Percentiles rank a stretch among this genome's conserved stretches.
phyloP scores from a whole-genome alignment of 1,284 basidiomycete genomes.

The Grifola frondosa region DNA sequence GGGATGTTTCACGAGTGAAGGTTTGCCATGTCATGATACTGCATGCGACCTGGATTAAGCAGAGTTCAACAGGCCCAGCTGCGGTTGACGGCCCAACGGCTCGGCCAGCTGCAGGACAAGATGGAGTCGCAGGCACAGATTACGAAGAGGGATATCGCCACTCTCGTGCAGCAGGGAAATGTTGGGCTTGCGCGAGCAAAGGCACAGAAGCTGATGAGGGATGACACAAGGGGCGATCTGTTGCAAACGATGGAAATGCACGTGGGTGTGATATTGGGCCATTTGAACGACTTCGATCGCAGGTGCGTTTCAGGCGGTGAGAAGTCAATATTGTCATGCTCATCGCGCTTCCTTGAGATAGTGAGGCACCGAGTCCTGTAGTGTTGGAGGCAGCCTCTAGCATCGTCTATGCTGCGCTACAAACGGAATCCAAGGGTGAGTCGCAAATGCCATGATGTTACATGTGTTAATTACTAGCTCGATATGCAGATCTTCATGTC shows the following conservation, averaged over 20 bases:
- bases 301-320: conserved; percentile 35
- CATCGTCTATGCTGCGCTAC: conserved; percentile 61
- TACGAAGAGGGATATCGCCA: conserved; percentile 64
- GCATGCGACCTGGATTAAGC: not conserved
- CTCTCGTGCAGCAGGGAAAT: conserved; percentile 58
- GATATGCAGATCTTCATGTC: conserved; percentile 51
- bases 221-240: conserved; percentile 60
- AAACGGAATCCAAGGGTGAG: conserved; percentile 58
- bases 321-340: not conserved
- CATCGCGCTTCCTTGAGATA: conserved; percentile 17
- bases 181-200: conserved; percentile 64
- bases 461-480: not conserved
- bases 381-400: conserved; percentile 65
- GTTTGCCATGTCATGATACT: conserved; percentile 34
- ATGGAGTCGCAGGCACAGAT: conserved; percentile 63
- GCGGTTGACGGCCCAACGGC: conserved; percentile 57
- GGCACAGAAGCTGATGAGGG: conserved; percentile 62
- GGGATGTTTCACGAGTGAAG: conserved; percentile 50
- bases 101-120: conserved; percentile 68
- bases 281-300: conserved; percentile 54
- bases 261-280: conserved; percentile 58
- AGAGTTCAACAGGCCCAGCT: conserved; percentile 51
- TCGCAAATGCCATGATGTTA: not conserved
- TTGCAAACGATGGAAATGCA: conserved; percentile 67
- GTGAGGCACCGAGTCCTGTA: conserved; percentile 44